Base-by-base conservation (phyloP, 148 eudicot species). In the Silene latifolia region DNA sequence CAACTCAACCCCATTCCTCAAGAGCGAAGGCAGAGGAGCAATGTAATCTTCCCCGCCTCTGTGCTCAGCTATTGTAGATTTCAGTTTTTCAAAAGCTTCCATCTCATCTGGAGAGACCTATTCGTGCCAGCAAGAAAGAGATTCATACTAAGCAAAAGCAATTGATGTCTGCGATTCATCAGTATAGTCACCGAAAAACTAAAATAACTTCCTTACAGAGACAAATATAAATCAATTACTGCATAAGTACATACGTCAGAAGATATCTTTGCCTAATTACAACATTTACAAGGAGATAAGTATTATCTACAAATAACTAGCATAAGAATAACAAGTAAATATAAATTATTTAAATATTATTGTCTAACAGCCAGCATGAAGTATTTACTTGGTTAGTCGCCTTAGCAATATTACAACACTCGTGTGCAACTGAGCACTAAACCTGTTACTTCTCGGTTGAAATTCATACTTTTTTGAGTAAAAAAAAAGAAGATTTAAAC, bases 81-180 rank as follows among this genome's bases (percentile, higher is more conserved):
- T 92, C 44, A 94, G 78, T 76, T 88, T 90, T 72, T 94, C 89
- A 71, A 94, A 90, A 54, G 78, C 68, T 23, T 87, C 85, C 85
- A 84, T 85, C 82, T 94, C 97, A 24, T 88, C 88, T 15, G 89
- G 80, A 71, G 97, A 87, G 44, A 94, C 96, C 98, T 94, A 82
- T 79, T 56, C 71, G 60, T 72, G 67, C 13, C 51, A 75, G 61
- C 57, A 70, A 69, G 24, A 72, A 0, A 60, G 10, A 35, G 39
- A 59, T 12, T 60, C 27, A 60, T 20, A 60, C 27, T 60, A 58
- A 58, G 62, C 62, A 58, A n/a, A 4, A 8, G 29, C 29, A 27
- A 27, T 27, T 20, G 15, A 6, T 2, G 7, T 58, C 35, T 29
- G 42, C 69, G 29, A 29, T 29, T 65, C 35, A 65, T 65, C 69